Evolutionary conservation across 495 filamentous ascomycete species (phyloP).

Genomic region (Penicillium bovifimosum): DNA sequence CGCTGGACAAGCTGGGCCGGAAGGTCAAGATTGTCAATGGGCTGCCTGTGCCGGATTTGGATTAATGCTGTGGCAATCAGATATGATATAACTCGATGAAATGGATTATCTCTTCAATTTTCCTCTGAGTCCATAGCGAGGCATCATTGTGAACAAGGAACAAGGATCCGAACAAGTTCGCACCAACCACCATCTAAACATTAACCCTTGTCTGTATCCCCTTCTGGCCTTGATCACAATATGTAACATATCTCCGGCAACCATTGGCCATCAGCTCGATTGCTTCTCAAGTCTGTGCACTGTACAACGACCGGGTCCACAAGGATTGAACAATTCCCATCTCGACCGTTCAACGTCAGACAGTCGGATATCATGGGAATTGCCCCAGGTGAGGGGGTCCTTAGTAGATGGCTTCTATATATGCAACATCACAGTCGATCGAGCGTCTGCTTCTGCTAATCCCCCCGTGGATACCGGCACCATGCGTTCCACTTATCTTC

Average conservation of each 20-base stretch:
- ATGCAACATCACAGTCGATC: background rate
- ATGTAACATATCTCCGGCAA: background rate
- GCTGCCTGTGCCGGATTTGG: conserved; percentile 73
- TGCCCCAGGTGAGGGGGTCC: background rate
- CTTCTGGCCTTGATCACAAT: background rate
- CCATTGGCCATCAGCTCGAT: background rate
- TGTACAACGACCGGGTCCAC: background rate
- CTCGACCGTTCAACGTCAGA: background rate
- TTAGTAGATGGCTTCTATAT: background rate
- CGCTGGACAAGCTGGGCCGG: conserved; percentile 64
- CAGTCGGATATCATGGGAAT: background rate
- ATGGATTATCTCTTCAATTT: no score
- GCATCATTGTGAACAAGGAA: no score
- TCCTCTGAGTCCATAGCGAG: no score
- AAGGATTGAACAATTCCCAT: background rate
- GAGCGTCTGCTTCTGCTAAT: background rate
- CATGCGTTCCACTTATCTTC: conserved; percentile 41
- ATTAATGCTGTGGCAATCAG: conserved; percentile 32
- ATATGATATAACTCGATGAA: background rate
- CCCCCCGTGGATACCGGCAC: background rate
- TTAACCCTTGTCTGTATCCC: background rate
- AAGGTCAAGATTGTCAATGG: conserved; percentile 76
- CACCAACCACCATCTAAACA: no score
- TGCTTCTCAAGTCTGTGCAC: background rate
- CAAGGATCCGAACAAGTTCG: no score